These are phyloP conservation scores for Boletales sp. DNA, from an alignment of 768 basidiomycete genomes.

Conservation along the genomic window DNA sequence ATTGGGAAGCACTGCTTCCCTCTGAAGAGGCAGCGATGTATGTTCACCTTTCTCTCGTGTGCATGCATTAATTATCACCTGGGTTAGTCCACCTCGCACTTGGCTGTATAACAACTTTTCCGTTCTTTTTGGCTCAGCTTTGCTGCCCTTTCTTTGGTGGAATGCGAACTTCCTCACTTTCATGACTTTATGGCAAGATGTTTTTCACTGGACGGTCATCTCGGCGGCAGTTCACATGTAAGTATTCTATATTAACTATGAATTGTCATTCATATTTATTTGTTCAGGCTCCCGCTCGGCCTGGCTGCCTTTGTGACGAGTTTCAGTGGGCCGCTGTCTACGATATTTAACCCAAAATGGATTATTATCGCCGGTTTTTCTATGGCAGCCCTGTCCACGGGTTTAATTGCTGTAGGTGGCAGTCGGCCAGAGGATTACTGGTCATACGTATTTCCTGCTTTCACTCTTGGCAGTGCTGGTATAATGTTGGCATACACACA, in stretches of 20 bases:
- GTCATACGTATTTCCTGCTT: constrained; percentile 47
- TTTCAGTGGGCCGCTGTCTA: constrained; percentile 39
- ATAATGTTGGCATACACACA: constrained; percentile 44
- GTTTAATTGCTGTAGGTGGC: constrained; percentile 41
- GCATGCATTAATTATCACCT: neutral
- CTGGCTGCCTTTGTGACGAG: constrained; percentile 34
- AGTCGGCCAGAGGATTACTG: constrained; percentile 42
- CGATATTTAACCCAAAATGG: constrained; percentile 39
- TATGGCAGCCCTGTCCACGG: constrained; percentile 36
- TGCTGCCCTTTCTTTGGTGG: constrained; percentile 45
- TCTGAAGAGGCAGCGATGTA: constrained; percentile 41
- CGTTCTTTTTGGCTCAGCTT: constrained; percentile 35
- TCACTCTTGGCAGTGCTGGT: constrained; percentile 45
- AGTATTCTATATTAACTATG: constrained; percentile 2
- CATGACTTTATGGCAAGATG: constrained; percentile 38
- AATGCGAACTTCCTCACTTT: constrained; percentile 30
- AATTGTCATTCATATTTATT: constrained; percentile 1
- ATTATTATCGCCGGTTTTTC: constrained; percentile 41
- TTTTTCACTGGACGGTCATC: constrained; percentile 41
- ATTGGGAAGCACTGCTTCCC: constrained; percentile 44
- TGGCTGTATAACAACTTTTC: constrained; percentile 43
- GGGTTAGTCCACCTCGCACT: constrained; percentile 36
- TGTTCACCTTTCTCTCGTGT: constrained; percentile 6
- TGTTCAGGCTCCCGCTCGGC: constrained; percentile 40
- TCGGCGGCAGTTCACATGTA: constrained; percentile 39